Evolutionary conservation across 345 rosid genomes (phyloP).

Genomic region (Brassica nigra): DNA sequence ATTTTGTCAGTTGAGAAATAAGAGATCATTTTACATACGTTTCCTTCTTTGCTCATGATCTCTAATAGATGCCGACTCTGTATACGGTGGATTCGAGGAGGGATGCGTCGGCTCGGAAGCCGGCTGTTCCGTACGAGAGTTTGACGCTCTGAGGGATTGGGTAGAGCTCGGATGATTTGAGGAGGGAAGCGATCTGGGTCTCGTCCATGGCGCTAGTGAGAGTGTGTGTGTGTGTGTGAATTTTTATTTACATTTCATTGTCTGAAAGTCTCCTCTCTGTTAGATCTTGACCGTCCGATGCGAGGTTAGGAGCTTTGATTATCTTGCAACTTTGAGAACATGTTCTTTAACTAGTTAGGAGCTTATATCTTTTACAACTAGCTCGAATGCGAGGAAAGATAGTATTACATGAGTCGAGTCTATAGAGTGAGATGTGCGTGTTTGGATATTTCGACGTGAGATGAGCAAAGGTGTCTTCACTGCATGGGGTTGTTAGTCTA

Average conservation of each 20-base stretch:
- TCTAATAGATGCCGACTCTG: constrained; percentile 58
- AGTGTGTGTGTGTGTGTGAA: background rate
- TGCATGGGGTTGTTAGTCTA: constrained; percentile 14
- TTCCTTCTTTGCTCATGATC: no score
- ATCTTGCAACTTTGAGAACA: background rate
- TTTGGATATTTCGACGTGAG: constrained; percentile 17
- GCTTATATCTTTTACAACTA: background rate
- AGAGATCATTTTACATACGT: no score
- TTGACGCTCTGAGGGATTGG: constrained; percentile 64
- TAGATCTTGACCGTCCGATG: no score
- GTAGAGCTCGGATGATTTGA: constrained; percentile 52
- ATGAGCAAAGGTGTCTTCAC: constrained; percentile 1
- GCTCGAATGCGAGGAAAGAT: background rate
- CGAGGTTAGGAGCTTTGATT: no score
- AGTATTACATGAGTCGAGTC: no score
- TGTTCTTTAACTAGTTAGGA: background rate
- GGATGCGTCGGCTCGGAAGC: constrained; percentile 79
- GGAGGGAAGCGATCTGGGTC: constrained; percentile 53
- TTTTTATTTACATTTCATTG: background rate
- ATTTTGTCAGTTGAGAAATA: no score
- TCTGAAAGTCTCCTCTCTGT: no score
- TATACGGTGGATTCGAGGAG: constrained; percentile 71
- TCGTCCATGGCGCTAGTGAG: constrained; percentile 54
- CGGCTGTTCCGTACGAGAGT: constrained; percentile 87
- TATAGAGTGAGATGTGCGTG: background rate